A percentile compares a stretch with the other conserved stretches of the same genome.
These are phyloP conservation scores for Dissoconium aciculare DNA, from an alignment of 2,329 filamentous ascomycete species.

Conservation along the genomic window DNA sequence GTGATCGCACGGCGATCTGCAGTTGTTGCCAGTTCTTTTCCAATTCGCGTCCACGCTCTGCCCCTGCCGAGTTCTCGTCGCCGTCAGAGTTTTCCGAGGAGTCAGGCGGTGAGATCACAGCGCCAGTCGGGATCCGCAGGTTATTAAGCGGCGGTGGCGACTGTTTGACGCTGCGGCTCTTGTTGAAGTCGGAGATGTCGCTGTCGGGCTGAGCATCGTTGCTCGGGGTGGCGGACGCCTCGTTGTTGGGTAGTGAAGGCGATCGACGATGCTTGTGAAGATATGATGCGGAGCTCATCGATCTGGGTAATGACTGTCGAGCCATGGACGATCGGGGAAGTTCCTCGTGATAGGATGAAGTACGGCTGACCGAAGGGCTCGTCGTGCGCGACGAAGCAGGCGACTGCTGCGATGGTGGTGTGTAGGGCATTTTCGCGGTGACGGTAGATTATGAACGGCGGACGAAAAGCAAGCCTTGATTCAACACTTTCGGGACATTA, in stretches of 20 bases:
- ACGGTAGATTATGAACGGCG: slow-evolving; percentile 21
- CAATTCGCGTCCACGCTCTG: slow-evolving; percentile 25
- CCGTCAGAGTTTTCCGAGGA: slow-evolving; percentile 70
- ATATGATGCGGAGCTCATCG: slow-evolving; percentile 45
- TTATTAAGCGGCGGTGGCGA: slow-evolving; percentile 72
- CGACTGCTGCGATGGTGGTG: slow-evolving; percentile 55
- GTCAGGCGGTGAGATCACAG: slow-evolving; percentile 82
- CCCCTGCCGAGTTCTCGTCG: slow-evolving; percentile 35
- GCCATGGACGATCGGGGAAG: slow-evolving; percentile 23
- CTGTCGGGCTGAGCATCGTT: slow-evolving; percentile 10
- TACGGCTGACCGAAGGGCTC: slow-evolving; percentile 36
- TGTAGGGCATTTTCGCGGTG: slow-evolving; percentile 61
- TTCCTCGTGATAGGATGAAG: slow-evolving; percentile 34
- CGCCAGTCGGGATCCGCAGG: slow-evolving; percentile 63
- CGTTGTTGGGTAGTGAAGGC: slow-evolving; percentile 30
- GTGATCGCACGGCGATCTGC: slow-evolving; percentile 67
- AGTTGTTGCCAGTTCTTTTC: slow-evolving; percentile 46
- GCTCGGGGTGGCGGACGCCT: slow-evolving; percentile 19
- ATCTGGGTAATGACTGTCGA: slow-evolving; percentile 38
- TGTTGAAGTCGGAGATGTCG: slow-evolving; percentile 18
- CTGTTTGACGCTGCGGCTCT: slow-evolving; percentile 54
- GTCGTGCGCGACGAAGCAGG: slow-evolving; percentile 41
- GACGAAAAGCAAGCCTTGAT: slow-evolving; percentile 7
- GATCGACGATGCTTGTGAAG: slow-evolving; percentile 47
- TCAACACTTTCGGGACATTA: background rate